Conservation (phyloP, 495 filamentous ascomycete species). For the Daldinia bambusicola region DNA sequence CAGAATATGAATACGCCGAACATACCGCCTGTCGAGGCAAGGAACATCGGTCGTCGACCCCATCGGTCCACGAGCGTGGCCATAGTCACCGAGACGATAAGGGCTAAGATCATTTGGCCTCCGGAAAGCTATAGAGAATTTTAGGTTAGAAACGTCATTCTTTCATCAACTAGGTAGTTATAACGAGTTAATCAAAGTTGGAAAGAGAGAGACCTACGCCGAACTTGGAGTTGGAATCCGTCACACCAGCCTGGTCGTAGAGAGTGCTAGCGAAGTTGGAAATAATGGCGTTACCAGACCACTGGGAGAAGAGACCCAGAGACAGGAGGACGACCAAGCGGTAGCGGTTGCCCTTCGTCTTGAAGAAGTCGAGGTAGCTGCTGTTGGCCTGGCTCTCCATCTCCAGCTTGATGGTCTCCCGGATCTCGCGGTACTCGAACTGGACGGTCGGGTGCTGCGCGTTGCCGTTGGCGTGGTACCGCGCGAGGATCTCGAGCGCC, state of each 20-base stretch:
- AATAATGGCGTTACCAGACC: slow-evolving; percentile 73
- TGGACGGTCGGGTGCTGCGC: slow-evolving; percentile 65
- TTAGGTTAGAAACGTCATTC: slow-evolving; percentile 10
- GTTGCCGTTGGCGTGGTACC: slow-evolving; percentile 68
- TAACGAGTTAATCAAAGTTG: slow-evolving; percentile 1
- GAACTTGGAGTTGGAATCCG: slow-evolving; percentile 60
- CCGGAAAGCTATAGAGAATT: slow-evolving; percentile 56
- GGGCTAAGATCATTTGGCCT: slow-evolving; percentile 60
- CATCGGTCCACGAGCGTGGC: slow-evolving; percentile 69
- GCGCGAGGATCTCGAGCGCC: slow-evolving; percentile 67
- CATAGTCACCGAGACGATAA: slow-evolving; percentile 64
- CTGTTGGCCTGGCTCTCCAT: slow-evolving; percentile 55
- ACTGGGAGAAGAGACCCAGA: slow-evolving; percentile 73
- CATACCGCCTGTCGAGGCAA: slow-evolving; percentile 69
- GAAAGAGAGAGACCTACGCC: slow-evolving; percentile 46
- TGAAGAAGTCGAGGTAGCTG: slow-evolving; percentile 69
- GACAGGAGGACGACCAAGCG: slow-evolving; percentile 67
- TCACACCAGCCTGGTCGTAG: slow-evolving; percentile 67
- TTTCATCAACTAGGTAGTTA: not conserved
- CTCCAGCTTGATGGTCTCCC: slow-evolving; percentile 66
- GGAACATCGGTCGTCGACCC: slow-evolving; percentile 68
- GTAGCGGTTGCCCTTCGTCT: slow-evolving; percentile 75
- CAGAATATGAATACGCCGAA: slow-evolving; percentile 66
- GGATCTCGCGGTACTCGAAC: slow-evolving; percentile 69
- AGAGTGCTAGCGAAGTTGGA: slow-evolving; percentile 71